Evolutionary conservation across 2,329 filamentous ascomycete species (phyloP), one percentile per base, ranked within the genome.

Genomic region (Arachnopeziza araneosa): DNA sequence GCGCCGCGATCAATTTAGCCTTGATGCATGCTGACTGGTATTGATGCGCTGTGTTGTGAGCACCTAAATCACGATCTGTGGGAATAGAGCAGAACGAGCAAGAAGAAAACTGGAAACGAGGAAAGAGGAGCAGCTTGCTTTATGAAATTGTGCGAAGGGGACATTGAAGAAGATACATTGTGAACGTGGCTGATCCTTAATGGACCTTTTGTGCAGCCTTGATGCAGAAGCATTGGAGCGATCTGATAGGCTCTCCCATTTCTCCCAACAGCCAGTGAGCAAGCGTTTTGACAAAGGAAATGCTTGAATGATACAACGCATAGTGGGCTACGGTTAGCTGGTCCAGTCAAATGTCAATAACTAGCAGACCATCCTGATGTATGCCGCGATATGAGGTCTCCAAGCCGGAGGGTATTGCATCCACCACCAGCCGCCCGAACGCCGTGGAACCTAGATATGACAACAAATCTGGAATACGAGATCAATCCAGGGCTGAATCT

Each of bases 261-360:
- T 60, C 54, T 59, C 58, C 52, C 53, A 67, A 62, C 62, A 71
- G 63, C 70, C 70, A 72, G 68, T 72, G 63, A 71, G 63, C 66
- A 68, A 63, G 68, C 69, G 67, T 64, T 69, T 69, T 65, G 63
- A 71, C 60, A 69, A 69, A 68, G 62, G 66, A 67, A 65, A 70
- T 69, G 69, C 66, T 70, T 66, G 65, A 70, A 68, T 69, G 67
- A 71, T 71, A 72, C 70, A 72, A 70, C 68, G 69, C 69, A 72
- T 69, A 68, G 65, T 62, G 65, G 68, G 68, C 66, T 64, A 67
- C 67, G 69, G 68, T 70, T 69, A 67, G 65, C 67, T 70, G 64
- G 66, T 68, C 70, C 69, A 71, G 68, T 71, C 61, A 71, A 63
- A 70, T 58, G 54, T 63, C 61, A 60, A 69, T 65, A 66, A 63